Evolutionary conservation across 1,284 basidiomycete genomes (phyloP).

Genomic region (Puccinia coronata): DNA sequence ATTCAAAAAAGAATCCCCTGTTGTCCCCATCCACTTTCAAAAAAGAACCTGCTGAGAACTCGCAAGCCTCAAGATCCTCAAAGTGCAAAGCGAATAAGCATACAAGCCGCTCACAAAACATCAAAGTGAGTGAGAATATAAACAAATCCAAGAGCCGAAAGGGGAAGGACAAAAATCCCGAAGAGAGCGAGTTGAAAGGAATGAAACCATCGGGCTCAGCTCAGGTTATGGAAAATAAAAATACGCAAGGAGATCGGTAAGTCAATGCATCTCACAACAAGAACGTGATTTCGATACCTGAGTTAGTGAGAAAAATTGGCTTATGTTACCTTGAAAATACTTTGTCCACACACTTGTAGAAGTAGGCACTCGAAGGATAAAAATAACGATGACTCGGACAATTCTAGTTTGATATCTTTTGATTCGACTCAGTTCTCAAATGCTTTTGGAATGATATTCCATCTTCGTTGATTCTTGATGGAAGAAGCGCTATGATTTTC

Average conservation of each 20-base stretch:
- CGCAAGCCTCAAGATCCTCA: neutral
- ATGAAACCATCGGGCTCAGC: neutral
- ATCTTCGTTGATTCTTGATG: neutral
- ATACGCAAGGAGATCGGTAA: neutral
- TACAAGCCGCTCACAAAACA: neutral
- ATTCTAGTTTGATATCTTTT: conserved; percentile 27
- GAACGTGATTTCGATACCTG: neutral
- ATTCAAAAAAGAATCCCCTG: neutral
- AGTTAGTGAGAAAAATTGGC: neutral
- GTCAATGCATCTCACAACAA: neutral
- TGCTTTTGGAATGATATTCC: conserved; percentile 26
- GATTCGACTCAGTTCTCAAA: conserved; percentile 26
- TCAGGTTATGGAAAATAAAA: neutral
- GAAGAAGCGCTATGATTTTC: neutral
- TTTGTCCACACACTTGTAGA: neutral
- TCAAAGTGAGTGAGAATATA: neutral
- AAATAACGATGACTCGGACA: neutral
- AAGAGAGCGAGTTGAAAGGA: neutral
- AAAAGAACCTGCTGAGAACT: neutral
- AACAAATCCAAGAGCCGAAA: neutral
- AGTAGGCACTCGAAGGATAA: neutral
- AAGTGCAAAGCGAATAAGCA: neutral
- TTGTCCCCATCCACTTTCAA: neutral
- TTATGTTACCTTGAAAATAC: neutral
- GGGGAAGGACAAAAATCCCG: neutral